These are phyloP conservation scores for Gnaphalium uliginosum DNA, from an alignment of 129 eudicot genomes.

Conservation along the genomic window DNA sequence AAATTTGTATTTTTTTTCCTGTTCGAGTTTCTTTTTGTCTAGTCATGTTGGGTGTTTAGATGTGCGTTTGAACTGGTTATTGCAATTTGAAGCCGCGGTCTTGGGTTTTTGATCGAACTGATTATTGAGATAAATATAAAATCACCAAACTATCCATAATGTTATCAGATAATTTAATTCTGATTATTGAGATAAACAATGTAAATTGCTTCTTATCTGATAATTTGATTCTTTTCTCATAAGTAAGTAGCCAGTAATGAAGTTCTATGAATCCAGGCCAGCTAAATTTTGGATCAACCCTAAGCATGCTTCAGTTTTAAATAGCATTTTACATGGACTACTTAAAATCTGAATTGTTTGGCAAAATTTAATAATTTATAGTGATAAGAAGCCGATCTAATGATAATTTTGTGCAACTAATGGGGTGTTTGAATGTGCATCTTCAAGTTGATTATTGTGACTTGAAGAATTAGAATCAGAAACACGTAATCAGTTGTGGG, in stretches of 20 bases:
- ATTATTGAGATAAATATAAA: neutral
- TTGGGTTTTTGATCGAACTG: neutral
- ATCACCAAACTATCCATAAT: neutral
- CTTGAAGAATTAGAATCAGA: conserved; percentile 13
- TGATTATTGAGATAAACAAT: neutral
- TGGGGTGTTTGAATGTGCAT: conserved; percentile 14
- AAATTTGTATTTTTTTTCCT: no score
- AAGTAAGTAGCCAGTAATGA: neutral
- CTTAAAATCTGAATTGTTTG: conserved; percentile 5
- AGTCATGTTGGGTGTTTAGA: no score
- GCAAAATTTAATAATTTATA: neutral
- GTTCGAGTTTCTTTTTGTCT: no score
- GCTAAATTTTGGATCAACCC: neutral
- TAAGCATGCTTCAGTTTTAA: neutral
- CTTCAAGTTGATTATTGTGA: neutral
- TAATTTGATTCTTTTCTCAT: neutral
- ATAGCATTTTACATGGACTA: conserved; percentile 1
- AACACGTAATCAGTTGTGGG: neutral
- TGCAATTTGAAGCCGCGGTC: no score
- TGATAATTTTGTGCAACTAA: conserved; percentile 11
- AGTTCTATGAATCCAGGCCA: neutral
- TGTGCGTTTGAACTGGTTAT: no score
- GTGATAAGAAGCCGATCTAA: neutral
- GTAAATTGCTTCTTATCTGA: neutral
- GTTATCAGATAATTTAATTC: no score